phyloP scores from a whole-genome alignment of 2,329 filamentous ascomycete genomes.

The Zasmidium cellare region DNA sequence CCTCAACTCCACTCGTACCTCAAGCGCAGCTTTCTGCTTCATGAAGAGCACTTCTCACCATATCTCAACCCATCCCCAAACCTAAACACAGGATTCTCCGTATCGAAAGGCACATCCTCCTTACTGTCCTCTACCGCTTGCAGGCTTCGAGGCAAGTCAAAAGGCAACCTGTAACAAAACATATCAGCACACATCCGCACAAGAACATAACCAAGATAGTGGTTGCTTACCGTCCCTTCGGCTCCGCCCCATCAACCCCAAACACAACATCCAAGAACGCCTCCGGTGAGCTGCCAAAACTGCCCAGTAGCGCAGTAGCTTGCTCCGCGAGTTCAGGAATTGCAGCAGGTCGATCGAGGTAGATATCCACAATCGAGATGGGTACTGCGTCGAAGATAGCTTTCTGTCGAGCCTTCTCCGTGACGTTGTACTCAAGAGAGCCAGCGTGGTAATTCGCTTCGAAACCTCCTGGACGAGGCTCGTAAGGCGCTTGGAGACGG shows the following conservation, averaged over 20 bases:
- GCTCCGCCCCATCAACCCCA: too few relatives aligned
- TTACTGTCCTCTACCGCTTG: conserved; percentile 41
- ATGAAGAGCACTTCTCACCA: not conserved
- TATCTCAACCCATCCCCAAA: conserved; percentile 40
- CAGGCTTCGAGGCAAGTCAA: conserved; percentile 49
- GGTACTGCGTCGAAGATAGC: conserved; percentile 41
- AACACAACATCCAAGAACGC: conserved; percentile 42
- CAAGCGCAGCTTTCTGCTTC: not conserved
- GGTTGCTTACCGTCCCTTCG: too few relatives aligned
- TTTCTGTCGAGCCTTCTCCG: conserved; percentile 40
- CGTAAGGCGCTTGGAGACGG: conserved; percentile 42
- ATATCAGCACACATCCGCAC: too few relatives aligned
- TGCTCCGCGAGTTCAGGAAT: conserved; percentile 45
- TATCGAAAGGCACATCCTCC: conserved; percentile 42
- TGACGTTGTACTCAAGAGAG: conserved; percentile 43
- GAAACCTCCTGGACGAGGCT: conserved; percentile 45
- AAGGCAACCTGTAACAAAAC: conserved; percentile 39
- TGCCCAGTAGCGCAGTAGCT: conserved; percentile 41
- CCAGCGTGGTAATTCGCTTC: conserved; percentile 43
- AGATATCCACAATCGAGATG: conserved; percentile 44
- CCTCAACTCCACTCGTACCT: too few relatives aligned
- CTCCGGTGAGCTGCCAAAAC: conserved; percentile 42
- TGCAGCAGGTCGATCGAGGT: conserved; percentile 46
- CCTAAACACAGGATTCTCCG: conserved; percentile 36
- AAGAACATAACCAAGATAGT: too few relatives aligned